Conservation (phyloP, 2,329 filamentous ascomycete species). For the Colletotrichum cereale region DNA sequence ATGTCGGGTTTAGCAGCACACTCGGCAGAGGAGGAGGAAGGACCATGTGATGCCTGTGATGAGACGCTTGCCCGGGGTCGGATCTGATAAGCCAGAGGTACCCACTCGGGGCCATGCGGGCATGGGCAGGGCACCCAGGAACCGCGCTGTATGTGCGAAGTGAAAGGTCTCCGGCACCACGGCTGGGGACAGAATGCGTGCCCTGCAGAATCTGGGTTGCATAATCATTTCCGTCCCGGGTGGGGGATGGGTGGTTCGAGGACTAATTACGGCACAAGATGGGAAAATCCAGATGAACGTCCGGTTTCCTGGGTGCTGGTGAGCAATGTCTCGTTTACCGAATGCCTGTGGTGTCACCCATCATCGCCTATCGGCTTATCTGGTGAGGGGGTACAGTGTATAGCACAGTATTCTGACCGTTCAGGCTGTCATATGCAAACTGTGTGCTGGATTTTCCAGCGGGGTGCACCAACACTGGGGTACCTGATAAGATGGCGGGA, state of each 20-base stretch:
- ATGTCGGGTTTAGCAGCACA: conserved; percentile 19
- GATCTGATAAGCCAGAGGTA: conserved; percentile 40
- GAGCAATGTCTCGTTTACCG: background rate
- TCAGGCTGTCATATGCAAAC: background rate
- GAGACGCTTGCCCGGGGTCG: conserved; percentile 34
- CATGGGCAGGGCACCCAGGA: conserved; percentile 24
- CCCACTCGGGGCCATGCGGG: conserved; percentile 32
- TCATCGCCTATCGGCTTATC: conserved; percentile 6
- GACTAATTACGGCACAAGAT: background rate
- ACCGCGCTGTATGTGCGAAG: conserved; percentile 18
- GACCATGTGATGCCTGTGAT: conserved; percentile 37
- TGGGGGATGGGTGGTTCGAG: background rate
- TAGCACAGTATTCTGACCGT: background rate
- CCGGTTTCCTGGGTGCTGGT: background rate
- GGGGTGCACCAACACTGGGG: background rate
- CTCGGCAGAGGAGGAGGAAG: conserved; percentile 29
- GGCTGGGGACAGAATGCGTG: background rate
- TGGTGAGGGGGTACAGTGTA: background rate
- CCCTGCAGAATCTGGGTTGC: background rate
- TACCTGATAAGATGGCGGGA: conserved; percentile 33
- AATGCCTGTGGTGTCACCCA: background rate
- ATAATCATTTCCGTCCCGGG: background rate
- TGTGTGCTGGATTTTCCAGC: background rate
- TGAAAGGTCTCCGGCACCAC: background rate
- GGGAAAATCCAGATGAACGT: background rate